A percentile compares a stretch with the other conserved stretches of the same genome.
These are phyloP conservation scores for Arachnomyces sp. DNA, from an alignment of 2,329 filamentous ascomycete genomes.

Conservation along the genomic window DNA sequence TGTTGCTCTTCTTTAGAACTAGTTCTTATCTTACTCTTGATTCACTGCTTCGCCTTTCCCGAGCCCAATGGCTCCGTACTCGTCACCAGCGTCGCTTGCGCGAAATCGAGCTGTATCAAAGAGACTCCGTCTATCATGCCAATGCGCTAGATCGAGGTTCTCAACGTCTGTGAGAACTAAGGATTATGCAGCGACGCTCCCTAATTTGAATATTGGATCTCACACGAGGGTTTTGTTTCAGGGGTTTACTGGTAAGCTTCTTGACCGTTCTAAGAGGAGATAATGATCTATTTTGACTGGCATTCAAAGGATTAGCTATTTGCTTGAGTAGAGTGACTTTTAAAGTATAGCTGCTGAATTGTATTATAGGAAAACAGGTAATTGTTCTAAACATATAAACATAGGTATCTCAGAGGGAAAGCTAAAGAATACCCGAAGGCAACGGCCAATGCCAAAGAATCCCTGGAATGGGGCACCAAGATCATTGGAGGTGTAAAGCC, in stretches of 20 bases:
- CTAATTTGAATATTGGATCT: conserved; percentile 58
- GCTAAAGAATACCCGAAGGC: conserved; percentile 38
- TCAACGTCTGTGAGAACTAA: conserved; percentile 23
- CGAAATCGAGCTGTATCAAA: conserved; percentile 5
- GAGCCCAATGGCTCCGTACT: no score
- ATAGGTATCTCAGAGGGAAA: neutral
- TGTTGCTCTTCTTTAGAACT: no score
- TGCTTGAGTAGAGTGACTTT: conserved; percentile 1
- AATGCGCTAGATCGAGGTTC: conserved; percentile 16
- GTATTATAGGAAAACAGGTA: conserved; percentile 29
- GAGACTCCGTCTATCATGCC: conserved; percentile 3
- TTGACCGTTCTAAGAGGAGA: no score
- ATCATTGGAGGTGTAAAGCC: conserved; percentile 73
- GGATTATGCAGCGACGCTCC: conserved; percentile 54
- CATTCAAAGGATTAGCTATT: conserved; percentile 4
- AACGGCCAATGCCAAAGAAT: conserved; percentile 69
- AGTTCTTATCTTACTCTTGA: no score
- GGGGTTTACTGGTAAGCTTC: conserved; percentile 54
- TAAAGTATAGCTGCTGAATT: conserved; percentile 11
- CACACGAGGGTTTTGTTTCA: conserved; percentile 64
- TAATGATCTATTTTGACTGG: no score
- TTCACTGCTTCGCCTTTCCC: no score
- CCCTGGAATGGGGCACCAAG: conserved; percentile 69
- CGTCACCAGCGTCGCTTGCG: conserved; percentile 14
- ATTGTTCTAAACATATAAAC: conserved; percentile 10